phyloP scores from a whole-genome alignment of 1,284 basidiomycete genomes.

The Farysia itapuensis region DNA sequence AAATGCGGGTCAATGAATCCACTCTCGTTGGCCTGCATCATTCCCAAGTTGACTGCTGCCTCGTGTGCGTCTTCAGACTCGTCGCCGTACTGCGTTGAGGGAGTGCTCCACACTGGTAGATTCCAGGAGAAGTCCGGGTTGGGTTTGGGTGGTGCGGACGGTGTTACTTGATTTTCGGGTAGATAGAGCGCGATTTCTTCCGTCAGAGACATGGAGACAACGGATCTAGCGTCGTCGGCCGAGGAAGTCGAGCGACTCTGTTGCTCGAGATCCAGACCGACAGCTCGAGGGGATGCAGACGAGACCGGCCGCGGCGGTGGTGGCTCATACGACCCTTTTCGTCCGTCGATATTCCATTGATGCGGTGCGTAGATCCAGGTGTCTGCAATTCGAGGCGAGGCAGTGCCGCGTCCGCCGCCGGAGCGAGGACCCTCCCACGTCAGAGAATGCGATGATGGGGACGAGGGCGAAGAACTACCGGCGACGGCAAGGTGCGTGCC shows the following conservation, averaged over 20 bases:
- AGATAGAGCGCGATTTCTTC: slow-evolving; percentile 34
- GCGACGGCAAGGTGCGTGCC: too few species aligned
- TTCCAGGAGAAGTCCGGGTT: neutral
- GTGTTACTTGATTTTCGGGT: slow-evolving; percentile 3
- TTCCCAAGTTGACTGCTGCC: neutral
- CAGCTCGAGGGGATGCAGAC: neutral
- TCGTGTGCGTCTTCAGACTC: neutral
- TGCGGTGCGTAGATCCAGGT: slow-evolving; percentile 17
- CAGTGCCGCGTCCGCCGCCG: too few species aligned
- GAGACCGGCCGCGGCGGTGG: too few species aligned
- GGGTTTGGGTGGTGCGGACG: neutral
- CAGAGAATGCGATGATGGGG: too few species aligned
- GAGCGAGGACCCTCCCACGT: too few species aligned
- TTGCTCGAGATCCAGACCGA: neutral
- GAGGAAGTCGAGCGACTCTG: too few species aligned
- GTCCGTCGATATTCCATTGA: slow-evolving; percentile 8
- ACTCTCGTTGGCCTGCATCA: slow-evolving; percentile 17
- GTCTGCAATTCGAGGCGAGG: too few species aligned
- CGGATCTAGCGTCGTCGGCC: neutral
- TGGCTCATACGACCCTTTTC: too few species aligned
- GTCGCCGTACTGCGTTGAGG: too few species aligned
- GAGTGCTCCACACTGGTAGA: neutral
- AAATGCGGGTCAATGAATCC: slow-evolving; percentile 15
- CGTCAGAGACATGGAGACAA: slow-evolving; percentile 16
- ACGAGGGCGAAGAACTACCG: too few species aligned